Conservation (phyloP, 2,329 filamentous ascomycete species). For the Hypoxylon sp. region DNA sequence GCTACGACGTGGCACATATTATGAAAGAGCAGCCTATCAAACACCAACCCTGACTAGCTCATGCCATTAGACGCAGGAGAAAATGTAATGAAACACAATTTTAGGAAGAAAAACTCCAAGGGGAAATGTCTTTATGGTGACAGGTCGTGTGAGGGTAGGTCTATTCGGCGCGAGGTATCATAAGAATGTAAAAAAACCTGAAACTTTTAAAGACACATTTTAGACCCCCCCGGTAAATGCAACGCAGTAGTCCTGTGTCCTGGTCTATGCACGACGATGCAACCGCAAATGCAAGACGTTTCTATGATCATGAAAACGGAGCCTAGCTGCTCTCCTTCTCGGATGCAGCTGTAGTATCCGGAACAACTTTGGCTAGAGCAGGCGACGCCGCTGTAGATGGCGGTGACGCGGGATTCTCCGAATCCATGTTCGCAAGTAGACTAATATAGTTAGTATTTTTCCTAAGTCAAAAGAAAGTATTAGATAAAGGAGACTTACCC, state of each 20-base stretch:
- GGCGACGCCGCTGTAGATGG: conserved; percentile 78
- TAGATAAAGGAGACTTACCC: conserved; percentile 75
- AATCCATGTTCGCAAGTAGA: conserved; percentile 71
- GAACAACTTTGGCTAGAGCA: conserved; percentile 73
- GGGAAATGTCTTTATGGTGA: conserved; percentile 49
- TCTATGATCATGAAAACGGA: conserved; percentile 56
- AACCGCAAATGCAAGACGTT: conserved; percentile 56
- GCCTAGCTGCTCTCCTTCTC: conserved; percentile 68
- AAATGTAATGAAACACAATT: conserved; percentile 49
- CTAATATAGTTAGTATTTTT: conserved; percentile 59
- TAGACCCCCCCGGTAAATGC: conserved; percentile 61
- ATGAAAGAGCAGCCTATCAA: conserved; percentile 37
- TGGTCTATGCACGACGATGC: conserved; percentile 61
- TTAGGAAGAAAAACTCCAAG: conserved; percentile 40
- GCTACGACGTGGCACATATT: conserved; percentile 33
- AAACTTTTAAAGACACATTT: conserved; percentile 63
- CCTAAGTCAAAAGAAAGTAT: not conserved
- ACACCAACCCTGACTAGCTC: conserved; percentile 34
- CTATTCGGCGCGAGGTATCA: conserved; percentile 61
- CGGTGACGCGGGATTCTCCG: conserved; percentile 76
- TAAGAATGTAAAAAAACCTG: conserved; percentile 57
- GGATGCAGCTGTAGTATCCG: conserved; percentile 62
- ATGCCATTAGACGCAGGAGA: conserved; percentile 37
- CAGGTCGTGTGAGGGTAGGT: conserved; percentile 52
- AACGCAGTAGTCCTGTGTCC: conserved; percentile 58